Percentiles rank a stretch among this genome's conserved stretches.
Conservation (phyloP, 179 eudicot species). For the Spergularia azorica region DNA sequence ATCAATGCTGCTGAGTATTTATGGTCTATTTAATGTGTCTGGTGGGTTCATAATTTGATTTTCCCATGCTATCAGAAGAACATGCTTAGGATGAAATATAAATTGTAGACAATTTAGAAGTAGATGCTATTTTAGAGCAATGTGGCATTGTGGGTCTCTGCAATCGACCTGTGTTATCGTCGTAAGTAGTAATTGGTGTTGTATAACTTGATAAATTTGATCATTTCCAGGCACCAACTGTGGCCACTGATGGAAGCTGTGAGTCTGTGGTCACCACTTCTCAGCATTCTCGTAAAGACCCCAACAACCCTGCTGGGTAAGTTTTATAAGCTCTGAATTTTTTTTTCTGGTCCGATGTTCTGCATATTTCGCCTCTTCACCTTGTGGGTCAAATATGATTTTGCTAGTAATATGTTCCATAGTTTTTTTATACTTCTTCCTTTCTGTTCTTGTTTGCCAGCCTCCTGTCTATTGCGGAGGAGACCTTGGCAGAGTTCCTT, state of each 20-base stretch:
- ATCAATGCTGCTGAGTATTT: slow-evolving; percentile 12
- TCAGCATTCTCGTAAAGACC: slow-evolving; percentile 72
- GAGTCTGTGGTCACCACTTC: slow-evolving; percentile 83
- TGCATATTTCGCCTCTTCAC: slow-evolving; percentile 8
- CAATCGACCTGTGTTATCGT: slow-evolving; percentile 10
- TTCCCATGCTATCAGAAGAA: not conserved
- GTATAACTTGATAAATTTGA: not conserved
- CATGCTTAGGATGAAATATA: slow-evolving; percentile 5
- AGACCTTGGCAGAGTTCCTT: slow-evolving; percentile 98
- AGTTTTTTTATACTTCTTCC: not conserved
- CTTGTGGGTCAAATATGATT: slow-evolving; percentile 1
- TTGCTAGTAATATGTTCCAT: not conserved
- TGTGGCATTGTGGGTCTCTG: slow-evolving; percentile 5
- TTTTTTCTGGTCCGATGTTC: slow-evolving; percentile 17
- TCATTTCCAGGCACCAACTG: slow-evolving; percentile 50
- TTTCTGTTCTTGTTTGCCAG: slow-evolving; percentile 33
- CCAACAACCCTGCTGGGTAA: slow-evolving; percentile 94
- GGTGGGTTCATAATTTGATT: slow-evolving; percentile 10
- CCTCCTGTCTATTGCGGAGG: slow-evolving; percentile 96
- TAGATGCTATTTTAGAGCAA: not conserved
- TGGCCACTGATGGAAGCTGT: slow-evolving; percentile 68
- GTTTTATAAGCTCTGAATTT: slow-evolving; percentile 5
- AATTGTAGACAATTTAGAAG: slow-evolving; percentile 6
- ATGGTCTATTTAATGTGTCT: slow-evolving; percentile 18
- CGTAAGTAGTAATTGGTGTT: not conserved